Percentiles rank a stretch among this genome's conserved stretches.
Conservation (phyloP, 768 basidiomycete species). For the Punctularia strigosozonata region DNA sequence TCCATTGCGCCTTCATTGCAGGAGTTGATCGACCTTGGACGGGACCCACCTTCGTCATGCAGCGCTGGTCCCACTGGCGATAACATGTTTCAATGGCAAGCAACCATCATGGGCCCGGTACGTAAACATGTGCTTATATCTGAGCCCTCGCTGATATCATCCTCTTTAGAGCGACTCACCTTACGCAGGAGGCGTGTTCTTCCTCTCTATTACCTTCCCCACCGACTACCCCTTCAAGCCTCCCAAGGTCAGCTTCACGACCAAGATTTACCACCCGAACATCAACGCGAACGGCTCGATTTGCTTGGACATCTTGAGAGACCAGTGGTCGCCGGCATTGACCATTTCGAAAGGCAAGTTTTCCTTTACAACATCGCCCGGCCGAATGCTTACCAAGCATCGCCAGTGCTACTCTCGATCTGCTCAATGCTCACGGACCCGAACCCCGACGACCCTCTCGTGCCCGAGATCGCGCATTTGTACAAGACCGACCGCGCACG, state of each 20-base stretch:
- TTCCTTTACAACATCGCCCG: not conserved
- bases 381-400: not conserved
- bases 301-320: conserved; percentile 95
- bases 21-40: conserved; percentile 99
- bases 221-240: conserved; percentile 99
- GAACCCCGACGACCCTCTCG: conserved; percentile 97
- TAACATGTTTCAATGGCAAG: conserved; percentile 99
- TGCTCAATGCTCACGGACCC: conserved; percentile 99
- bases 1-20: conserved; percentile 19
- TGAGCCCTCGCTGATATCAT: conserved; percentile 11
- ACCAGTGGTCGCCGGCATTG: conserved; percentile 98
- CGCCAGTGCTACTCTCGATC: conserved; percentile 84
- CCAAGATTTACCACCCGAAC: conserved; percentile 99
- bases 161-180: conserved; percentile 80
- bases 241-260: conserved; percentile 98
- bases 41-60: conserved; percentile 99
- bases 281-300: conserved; percentile 99
- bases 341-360: conserved; percentile 93
- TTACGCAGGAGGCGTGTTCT: conserved; percentile 98
- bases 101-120: conserved; percentile 99
- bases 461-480: conserved; percentile 95
- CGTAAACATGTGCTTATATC: conserved; percentile 22
- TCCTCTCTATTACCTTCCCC: conserved; percentile 88
- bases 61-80: conserved; percentile 96
- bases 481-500: conserved; percentile 98